Evolutionary conservation across 495 filamentous ascomycete species (phyloP).

Genomic region (Parmelia sp.): DNA sequence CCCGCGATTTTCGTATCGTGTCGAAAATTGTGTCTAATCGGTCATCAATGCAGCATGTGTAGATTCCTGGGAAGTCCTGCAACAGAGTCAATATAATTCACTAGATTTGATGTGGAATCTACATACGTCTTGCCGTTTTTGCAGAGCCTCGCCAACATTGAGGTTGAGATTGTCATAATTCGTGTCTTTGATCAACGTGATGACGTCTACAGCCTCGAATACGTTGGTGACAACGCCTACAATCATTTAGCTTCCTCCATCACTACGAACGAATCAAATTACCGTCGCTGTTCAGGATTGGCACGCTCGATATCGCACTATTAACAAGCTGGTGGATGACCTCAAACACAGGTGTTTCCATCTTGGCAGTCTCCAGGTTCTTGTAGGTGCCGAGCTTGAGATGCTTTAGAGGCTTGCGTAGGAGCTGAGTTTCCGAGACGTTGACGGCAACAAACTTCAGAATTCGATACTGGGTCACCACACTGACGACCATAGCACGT

Average conservation of each 20-base stretch:
- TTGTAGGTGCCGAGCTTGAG: constrained; percentile 82
- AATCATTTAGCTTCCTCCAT: constrained; percentile 6
- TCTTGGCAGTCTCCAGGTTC: constrained; percentile 71
- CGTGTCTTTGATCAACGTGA: constrained; percentile 89
- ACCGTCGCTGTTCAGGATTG: constrained; percentile 80
- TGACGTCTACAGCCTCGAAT: constrained; percentile 96
- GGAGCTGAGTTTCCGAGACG: constrained; percentile 78
- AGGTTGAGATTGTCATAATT: constrained; percentile 85
- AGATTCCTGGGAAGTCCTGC: constrained; percentile 90
- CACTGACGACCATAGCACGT: constrained; percentile 86
- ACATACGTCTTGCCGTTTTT: constrained; percentile 71
- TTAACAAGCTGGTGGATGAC: constrained; percentile 93
- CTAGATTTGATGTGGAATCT: not conserved
- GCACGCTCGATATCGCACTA: constrained; percentile 88
- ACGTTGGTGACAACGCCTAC: constrained; percentile 80
- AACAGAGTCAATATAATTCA: not conserved
- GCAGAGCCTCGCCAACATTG: constrained; percentile 82
- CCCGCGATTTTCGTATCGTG: constrained; percentile 88
- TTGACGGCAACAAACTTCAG: constrained; percentile 99
- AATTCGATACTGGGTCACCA: constrained; percentile 96
- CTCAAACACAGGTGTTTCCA: constrained; percentile 91
- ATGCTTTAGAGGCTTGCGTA: constrained; percentile 81
- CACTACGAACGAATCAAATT: constrained; percentile 20
- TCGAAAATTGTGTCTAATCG: constrained; percentile 93
- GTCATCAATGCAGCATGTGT: constrained; percentile 89